A percentile compares a stretch with the other conserved stretches of the same genome.
phyloP scores from a whole-genome alignment of 345 rosid genomes.

The Balakata baccata region DNA sequence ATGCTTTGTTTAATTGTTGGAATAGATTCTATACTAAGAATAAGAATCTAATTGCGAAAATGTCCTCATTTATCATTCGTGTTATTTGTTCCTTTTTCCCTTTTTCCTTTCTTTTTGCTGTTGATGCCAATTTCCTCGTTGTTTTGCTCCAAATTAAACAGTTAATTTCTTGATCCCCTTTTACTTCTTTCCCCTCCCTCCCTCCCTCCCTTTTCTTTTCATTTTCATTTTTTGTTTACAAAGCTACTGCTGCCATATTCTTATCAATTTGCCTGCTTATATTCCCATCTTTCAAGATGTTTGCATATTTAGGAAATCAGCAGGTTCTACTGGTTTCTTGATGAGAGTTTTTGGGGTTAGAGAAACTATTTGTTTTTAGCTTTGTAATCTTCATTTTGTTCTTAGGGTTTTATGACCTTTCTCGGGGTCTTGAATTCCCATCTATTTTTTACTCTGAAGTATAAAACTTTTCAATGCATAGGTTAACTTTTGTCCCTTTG shows the following conservation, averaged over 20 bases:
- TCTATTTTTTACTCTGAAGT: background rate
- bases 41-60: constrained; percentile 15
- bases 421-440: background rate
- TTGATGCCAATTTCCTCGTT: constrained; percentile 19
- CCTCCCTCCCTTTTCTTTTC: constrained; percentile 16
- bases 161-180: constrained; percentile 23
- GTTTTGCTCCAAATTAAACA: constrained; percentile 15
- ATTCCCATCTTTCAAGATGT: constrained; percentile 10
- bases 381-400: constrained; percentile 6
- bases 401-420: background rate
- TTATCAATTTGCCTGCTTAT: constrained; percentile 20
- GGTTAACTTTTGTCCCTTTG: constrained; percentile 1
- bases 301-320: background rate
- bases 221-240: constrained; percentile 14
- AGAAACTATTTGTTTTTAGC: background rate
- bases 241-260: background rate
- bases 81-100: background rate
- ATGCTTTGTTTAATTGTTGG: background rate
- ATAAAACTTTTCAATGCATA: constrained; percentile 1
- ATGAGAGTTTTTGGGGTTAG: background rate
- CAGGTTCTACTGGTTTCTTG: background rate
- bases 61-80: constrained; percentile 8
- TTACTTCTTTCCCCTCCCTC: constrained; percentile 17
- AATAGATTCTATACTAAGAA: constrained; percentile 9
- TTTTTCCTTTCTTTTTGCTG: constrained; percentile 7